phyloP scores from a whole-genome alignment of 148 eudicot species.

The Rhododendron molle region DNA sequence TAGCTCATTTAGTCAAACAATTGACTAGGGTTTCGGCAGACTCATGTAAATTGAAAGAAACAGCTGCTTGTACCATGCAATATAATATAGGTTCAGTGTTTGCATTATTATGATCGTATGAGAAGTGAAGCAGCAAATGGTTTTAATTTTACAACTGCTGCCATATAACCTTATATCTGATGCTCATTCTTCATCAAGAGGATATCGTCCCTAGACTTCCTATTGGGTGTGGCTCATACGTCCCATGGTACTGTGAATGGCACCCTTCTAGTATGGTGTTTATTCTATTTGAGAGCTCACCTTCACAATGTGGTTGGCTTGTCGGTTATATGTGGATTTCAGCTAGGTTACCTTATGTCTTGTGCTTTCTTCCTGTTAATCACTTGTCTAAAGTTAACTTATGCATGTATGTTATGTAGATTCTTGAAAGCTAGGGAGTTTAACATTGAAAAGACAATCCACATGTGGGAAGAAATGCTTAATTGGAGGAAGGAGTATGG shows the following conservation, averaged over 20 bases:
- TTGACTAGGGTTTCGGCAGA: not conserved
- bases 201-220: not conserved
- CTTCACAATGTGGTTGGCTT: not conserved
- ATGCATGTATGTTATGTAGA: constrained; percentile 29
- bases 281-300: not conserved
- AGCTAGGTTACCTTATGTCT: not conserved
- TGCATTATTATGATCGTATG: not conserved
- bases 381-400: not conserved
- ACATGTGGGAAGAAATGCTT: constrained; percentile 90
- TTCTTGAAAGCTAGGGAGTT: constrained; percentile 75
- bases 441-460: constrained; percentile 51
- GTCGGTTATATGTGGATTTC: not conserved
- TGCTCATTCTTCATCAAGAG: not conserved
- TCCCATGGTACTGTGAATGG: not conserved
- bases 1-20: not conserved
- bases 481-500: constrained; percentile 71
- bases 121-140: not conserved
- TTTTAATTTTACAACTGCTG: not conserved
- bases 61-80: not conserved
- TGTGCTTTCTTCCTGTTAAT: not conserved
- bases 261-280: not conserved
- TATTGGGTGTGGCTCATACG: not conserved
- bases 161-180: not conserved
- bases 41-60: not conserved
- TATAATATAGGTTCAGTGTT: not conserved